Conservation (phyloP, 176 grass and related monocot genomes). For the Dactylis glomerata region DNA sequence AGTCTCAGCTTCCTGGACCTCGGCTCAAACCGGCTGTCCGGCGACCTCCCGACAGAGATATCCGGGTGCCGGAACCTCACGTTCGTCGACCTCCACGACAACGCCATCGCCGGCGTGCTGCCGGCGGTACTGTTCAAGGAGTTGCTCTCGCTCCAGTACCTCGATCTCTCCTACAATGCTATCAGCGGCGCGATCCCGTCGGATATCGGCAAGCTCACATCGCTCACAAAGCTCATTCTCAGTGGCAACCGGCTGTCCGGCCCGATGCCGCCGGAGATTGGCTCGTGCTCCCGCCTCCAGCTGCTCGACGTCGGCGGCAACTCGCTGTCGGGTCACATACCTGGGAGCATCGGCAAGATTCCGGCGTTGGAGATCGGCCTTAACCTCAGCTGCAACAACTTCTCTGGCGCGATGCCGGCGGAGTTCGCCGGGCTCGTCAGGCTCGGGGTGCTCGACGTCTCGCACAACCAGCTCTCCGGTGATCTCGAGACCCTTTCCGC, state of each 20-base stretch:
- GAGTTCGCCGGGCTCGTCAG: constrained; percentile 45
- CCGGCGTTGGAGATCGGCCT: constrained; percentile 61
- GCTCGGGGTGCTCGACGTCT: constrained; percentile 54
- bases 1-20: constrained; percentile 83
- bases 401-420: constrained; percentile 51
- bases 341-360: constrained; percentile 66
- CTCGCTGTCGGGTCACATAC: constrained; percentile 49
- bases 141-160: constrained; percentile 61
- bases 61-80: constrained; percentile 63
- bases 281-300: constrained; percentile 78
- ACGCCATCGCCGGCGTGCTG: constrained; percentile 52
- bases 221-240: constrained; percentile 73
- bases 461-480: constrained; percentile 57
- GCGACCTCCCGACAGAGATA: constrained; percentile 42
- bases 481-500: constrained; percentile 41
- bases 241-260: constrained; percentile 54
- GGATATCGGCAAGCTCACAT: constrained; percentile 50
- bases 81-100: constrained; percentile 80
- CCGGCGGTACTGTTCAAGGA: constrained; percentile 43
- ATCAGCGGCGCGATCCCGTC: constrained; percentile 49
- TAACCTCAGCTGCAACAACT: constrained; percentile 76
- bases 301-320: constrained; percentile 75
- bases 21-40: constrained; percentile 57
- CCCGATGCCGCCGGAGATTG: constrained; percentile 52
- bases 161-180: constrained; percentile 72